Conservation (phyloP, 106 monocot genomes). For the Alisma plantagoaquatica region DNA sequence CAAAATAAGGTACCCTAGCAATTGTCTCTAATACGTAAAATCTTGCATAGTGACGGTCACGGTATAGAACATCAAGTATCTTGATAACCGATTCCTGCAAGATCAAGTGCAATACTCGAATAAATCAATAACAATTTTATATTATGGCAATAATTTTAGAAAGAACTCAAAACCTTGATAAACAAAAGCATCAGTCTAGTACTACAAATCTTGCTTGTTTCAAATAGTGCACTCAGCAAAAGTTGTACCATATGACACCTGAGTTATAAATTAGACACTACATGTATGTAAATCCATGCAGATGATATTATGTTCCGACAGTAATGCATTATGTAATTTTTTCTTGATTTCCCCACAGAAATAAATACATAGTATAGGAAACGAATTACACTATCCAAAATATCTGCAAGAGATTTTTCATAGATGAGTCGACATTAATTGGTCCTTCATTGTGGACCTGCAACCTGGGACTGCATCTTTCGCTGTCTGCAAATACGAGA, state of each 20-base stretch:
- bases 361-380: too few relatives aligned
- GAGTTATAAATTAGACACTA: slow-evolving; percentile 45
- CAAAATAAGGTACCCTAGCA: slow-evolving; percentile 96
- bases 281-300: too few relatives aligned
- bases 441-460: too few relatives aligned
- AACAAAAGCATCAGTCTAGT: background rate
- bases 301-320: too few relatives aligned
- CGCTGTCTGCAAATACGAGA: too few relatives aligned
- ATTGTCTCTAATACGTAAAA: slow-evolving; percentile 98
- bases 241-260: background rate
- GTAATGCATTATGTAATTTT: too few relatives aligned
- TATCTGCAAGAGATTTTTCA: too few relatives aligned
- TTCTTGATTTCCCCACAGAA: too few relatives aligned
- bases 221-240: background rate
- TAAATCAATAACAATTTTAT: background rate
- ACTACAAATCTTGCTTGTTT: background rate
- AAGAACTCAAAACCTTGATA: background rate
- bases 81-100: slow-evolving; percentile 69
- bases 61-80: slow-evolving; percentile 65
- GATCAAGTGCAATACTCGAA: background rate
- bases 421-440: too few relatives aligned
- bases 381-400: too few relatives aligned
- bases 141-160: background rate
- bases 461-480: too few relatives aligned
- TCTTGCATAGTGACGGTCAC: slow-evolving; percentile 77